phyloP scores from a whole-genome alignment of 2,329 filamentous ascomycete genomes.

The Drechslera avenae region DNA sequence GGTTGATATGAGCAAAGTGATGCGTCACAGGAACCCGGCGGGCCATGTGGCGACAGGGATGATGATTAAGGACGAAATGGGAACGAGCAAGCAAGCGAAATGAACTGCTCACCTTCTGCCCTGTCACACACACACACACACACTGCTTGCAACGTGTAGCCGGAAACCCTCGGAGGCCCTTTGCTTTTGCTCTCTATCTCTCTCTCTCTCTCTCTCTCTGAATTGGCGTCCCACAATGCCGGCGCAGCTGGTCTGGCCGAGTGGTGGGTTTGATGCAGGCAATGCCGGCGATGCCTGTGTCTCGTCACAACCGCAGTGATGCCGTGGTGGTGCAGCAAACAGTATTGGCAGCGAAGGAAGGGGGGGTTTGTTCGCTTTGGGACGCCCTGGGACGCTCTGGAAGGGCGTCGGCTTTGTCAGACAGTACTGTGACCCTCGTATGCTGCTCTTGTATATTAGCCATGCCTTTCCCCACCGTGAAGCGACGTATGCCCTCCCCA shows the following conservation, averaged over 20 bases:
- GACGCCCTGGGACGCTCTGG: slow-evolving; percentile 25
- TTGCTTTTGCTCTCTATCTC: too few relatives aligned
- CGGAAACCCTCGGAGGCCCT: neutral
- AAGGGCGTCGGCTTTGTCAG: slow-evolving; percentile 1
- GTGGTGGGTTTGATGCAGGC: slow-evolving; percentile 1
- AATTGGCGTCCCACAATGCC: too few relatives aligned
- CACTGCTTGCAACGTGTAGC: slow-evolving; percentile 20
- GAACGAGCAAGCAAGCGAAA: slow-evolving; percentile 37
- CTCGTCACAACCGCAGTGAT: slow-evolving; percentile 12
- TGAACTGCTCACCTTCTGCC: slow-evolving; percentile 40
- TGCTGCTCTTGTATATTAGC: slow-evolving; percentile 39
- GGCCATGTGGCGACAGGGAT: slow-evolving; percentile 46
- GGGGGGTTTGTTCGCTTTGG: too few relatives aligned
- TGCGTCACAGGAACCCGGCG: slow-evolving; percentile 30
- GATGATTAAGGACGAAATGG: slow-evolving; percentile 14
- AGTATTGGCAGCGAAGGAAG: slow-evolving; percentile 1
- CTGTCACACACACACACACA: slow-evolving; percentile 10
- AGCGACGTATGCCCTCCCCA: neutral
- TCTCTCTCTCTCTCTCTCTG: too few relatives aligned
- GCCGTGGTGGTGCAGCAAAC: neutral
- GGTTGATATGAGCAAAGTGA: slow-evolving; percentile 34
- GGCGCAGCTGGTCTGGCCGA: too few relatives aligned
- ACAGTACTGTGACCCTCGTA: slow-evolving; percentile 6
- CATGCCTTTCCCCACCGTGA: slow-evolving; percentile 31
- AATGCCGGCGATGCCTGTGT: slow-evolving; percentile 2